Evolutionary conservation across 768 basidiomycete species (phyloP), one percentile per base, ranked within the genome.

Genomic region (Pulveroboletus sp.): DNA sequence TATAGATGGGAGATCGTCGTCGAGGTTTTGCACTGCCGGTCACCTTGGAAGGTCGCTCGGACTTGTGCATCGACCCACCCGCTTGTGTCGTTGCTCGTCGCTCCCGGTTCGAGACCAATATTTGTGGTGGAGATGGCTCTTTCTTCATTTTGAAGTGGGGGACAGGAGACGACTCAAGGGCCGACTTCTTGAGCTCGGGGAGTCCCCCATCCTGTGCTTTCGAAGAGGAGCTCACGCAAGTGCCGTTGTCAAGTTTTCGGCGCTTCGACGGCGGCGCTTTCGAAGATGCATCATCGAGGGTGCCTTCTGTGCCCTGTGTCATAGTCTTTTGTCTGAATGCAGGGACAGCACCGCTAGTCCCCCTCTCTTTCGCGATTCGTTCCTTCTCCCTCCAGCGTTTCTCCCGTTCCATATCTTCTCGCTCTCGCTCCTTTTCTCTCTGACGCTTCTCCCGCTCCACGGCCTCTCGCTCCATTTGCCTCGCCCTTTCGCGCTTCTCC

Each of bases 1-100:
- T 85, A 53, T 82, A 85, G 44, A 81, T 76, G 1, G 81, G 82
- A 3, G 82, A 79, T 38, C 68, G 73, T 39, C 84, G 80, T 39
- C 80, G 73, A 17, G 57, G 47, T 47, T 79, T 82, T 26, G 50
- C 45, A 14, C 51, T 47, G 14, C 53, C 54, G 32, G 44, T 56
- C 18, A 50, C 18, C 41, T 55, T 66, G 50, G 54, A 30, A 30
- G 51, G 24, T 48, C 63, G 59, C 31, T 69, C 63, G 11, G 47
- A 41, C 47, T 51, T 59, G 47, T 50, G 49, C 42, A 50, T 31
- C 27, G 55, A 48, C 21, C 36, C 52, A 26, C 49, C 8, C 1
- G 38, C 24, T 2, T 44, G 49, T n/a, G 54, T 28, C 0, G 47
- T 45, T 15, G 40, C 38, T 8, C 47, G 50, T 43, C 55, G 60